Percentiles rank a stretch among this genome's conserved stretches.
Evolutionary conservation across 2,329 filamentous ascomycete genomes (phyloP).

Genomic region (Trichoderma sp.): DNA sequence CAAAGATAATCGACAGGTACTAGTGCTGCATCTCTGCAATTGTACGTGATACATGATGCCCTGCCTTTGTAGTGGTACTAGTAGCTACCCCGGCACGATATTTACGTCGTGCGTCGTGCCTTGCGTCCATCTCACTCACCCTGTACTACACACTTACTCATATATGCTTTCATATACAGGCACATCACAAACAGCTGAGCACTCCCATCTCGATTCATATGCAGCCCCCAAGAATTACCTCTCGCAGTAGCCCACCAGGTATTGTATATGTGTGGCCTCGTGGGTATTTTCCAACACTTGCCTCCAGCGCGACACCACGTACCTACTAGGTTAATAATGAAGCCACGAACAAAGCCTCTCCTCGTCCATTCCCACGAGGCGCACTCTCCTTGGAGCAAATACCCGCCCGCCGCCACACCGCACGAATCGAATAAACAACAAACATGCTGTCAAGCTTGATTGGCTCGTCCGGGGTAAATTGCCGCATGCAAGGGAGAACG

Average conservation of each 20-base stretch:
- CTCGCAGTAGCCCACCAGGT: neutral
- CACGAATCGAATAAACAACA: neutral
- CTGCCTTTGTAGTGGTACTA: neutral
- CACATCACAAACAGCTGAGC: neutral
- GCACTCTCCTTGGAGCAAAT: neutral
- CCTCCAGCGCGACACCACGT: neutral
- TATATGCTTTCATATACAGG: neutral
- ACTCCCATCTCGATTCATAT: neutral
- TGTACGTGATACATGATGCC: neutral
- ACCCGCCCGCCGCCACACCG: slow-evolving; percentile 1
- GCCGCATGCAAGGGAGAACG: neutral
- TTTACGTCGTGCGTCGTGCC: neutral
- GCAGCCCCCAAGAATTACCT: neutral
- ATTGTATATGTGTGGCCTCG: neutral
- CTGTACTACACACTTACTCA: neutral
- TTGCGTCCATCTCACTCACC: neutral
- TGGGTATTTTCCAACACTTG: neutral
- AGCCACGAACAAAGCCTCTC: neutral
- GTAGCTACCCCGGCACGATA: neutral
- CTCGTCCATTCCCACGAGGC: neutral
- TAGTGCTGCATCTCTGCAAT: neutral
- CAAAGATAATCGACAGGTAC: neutral
- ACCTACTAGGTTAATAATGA: no score
- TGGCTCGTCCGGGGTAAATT: neutral
- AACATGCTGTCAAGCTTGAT: neutral